These are phyloP conservation scores for Bombardia bombarda DNA, from an alignment of 495 filamentous ascomycete genomes.

Conservation along the genomic window DNA sequence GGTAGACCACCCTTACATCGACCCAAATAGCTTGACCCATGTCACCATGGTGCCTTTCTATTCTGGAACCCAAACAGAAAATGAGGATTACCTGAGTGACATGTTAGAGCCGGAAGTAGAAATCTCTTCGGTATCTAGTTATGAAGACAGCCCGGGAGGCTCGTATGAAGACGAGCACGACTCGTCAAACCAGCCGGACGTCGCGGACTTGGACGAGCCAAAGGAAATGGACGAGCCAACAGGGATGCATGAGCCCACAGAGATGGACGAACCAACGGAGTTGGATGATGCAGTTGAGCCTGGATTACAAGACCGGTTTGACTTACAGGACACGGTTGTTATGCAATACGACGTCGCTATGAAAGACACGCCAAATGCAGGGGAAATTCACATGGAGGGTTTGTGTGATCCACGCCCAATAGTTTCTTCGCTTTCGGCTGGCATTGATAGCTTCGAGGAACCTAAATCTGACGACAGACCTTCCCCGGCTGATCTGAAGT, in stretches of 20 bases:
- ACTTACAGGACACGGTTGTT: too few species aligned
- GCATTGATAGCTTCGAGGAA: not conserved
- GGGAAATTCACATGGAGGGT: not conserved
- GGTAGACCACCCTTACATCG: not conserved
- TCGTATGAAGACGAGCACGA: not conserved
- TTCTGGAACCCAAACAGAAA: not conserved
- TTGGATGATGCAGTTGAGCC: too few species aligned
- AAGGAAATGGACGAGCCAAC: not conserved
- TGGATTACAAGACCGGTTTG: too few species aligned
- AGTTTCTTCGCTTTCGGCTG: not conserved
- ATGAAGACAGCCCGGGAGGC: not conserved
- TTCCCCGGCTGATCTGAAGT: not conserved
- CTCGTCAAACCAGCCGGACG: not conserved
- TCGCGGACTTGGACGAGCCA: not conserved
- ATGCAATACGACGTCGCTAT: too few species aligned
- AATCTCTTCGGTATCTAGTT: not conserved
- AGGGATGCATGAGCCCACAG: too few species aligned
- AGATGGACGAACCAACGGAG: too few species aligned
- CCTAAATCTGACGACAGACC: not conserved
- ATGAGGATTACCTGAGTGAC: not conserved
- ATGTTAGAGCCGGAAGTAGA: constrained; percentile 3
- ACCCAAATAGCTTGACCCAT: constrained; percentile 5
- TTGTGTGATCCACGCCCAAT: not conserved
- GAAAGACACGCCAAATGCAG: constrained; percentile 4
- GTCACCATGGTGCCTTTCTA: not conserved